Base-by-base conservation (phyloP, 306 rosid genomes). In the Pterocarpus santalinus region DNA sequence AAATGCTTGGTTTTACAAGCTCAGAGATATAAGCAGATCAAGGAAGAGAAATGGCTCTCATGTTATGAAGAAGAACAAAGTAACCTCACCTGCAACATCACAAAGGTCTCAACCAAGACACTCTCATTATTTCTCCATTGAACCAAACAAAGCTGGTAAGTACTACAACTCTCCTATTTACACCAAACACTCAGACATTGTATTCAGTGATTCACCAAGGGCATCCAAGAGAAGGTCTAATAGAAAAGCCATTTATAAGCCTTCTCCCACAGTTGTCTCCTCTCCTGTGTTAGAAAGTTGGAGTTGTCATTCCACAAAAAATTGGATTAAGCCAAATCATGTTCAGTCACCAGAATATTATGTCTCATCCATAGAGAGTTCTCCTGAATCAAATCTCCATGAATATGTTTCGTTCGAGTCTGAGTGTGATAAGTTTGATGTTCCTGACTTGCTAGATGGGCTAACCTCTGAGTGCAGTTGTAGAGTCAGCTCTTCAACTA, bases 1-100 rank as follows among this genome's bases (percentile, higher is more conserved):
- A 86, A 88, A 90, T 89, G 94, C 94, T 71, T 91, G 98, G 97
- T 94, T 94, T 78, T 89, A 90, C 87, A 89, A 89, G 87, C 97
- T 94, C 82, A 92, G 84, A 83, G 89, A 89, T 84, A 90, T 87
- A 92, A 82, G 89, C 87, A 83, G 73, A 74, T 82, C 89, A 85
- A 90, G 79, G 83, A 90, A 90, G 70, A 82, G 67, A 61, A 83
- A 80, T 80, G 44, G 65, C 7, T 57, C 88, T 83, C 82, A 82
- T 30, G 62, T 85, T 36, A 73, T 77, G 70, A 88, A 83, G 84
- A 88, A 75, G 79, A 89, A 52, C 8, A 55, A 86, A 66, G 85
- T 62, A 77, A 65, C 77, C 71, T 78, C 93, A 49, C 81, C 81
- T 47, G 58, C 84, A 43, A 55, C 84, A 77, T 85, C 88, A 5